These are phyloP conservation scores for Atractiella rhizophila DNA, from an alignment of 768 basidiomycete genomes.

Conservation along the genomic window DNA sequence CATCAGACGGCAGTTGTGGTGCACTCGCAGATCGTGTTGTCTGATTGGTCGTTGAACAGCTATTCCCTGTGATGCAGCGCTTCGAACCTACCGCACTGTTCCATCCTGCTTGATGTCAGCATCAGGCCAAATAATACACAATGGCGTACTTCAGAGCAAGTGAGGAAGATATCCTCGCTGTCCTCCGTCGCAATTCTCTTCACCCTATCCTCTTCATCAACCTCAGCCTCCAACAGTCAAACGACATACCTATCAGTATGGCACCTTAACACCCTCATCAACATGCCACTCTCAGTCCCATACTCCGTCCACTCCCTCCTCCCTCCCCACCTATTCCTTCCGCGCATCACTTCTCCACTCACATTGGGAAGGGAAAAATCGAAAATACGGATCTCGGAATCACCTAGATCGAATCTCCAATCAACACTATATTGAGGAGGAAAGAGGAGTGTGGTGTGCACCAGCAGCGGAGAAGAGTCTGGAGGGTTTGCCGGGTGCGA, in stretches of 20 bases:
- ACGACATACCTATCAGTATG: constrained; percentile 11
- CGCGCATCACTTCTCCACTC: neutral
- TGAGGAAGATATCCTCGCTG: constrained; percentile 11
- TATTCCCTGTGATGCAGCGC: neutral
- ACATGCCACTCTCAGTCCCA: neutral
- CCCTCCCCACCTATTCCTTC: neutral
- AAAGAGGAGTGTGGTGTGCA: neutral
- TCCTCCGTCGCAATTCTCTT: constrained; percentile 13
- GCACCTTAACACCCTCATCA: constrained; percentile 11
- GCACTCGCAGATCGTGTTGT: constrained; percentile 11
- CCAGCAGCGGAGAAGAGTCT: constrained; percentile 11
- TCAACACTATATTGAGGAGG: neutral
- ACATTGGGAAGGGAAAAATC: constrained; percentile 8
- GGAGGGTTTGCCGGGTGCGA: constrained; percentile 1
- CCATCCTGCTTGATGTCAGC: too few species aligned
- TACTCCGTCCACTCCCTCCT: constrained; percentile 2
- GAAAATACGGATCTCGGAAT: constrained; percentile 11
- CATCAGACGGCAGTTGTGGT: constrained; percentile 2
- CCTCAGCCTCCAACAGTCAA: too few species aligned
- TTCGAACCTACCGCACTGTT: constrained; percentile 7
- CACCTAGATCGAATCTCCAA: neutral
- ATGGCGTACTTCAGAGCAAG: constrained; percentile 15
- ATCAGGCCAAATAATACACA: too few species aligned
- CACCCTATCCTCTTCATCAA: too few species aligned
- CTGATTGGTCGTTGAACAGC: neutral